Evolutionary conservation across 225 moss, liverwort and hornwort species (phyloP).

Genomic region (Antitrichia curtipendula): DNA sequence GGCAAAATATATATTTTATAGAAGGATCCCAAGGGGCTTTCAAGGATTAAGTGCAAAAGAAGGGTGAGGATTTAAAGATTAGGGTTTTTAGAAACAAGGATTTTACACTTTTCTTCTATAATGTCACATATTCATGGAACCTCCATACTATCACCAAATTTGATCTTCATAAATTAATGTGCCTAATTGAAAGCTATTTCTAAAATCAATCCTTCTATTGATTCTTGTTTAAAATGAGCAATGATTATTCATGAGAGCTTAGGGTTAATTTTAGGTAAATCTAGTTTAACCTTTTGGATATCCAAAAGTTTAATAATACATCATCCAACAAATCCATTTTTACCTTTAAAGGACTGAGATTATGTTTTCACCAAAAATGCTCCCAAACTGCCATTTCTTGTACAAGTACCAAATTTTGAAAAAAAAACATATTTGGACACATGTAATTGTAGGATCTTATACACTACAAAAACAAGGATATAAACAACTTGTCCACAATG

Average conservation of each 20-base stretch:
- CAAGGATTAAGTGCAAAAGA: background rate
- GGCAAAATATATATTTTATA: too few species aligned
- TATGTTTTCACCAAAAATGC: too few species aligned
- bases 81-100: background rate
- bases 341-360: background rate
- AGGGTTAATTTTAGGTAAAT: background rate
- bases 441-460: too few species aligned
- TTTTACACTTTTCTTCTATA: background rate
- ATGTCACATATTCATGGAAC: background rate
- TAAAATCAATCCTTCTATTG: fast-evolving
- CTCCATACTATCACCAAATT: background rate
- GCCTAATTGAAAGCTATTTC: background rate
- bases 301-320: background rate
- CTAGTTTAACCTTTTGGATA: background rate
- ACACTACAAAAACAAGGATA: too few species aligned
- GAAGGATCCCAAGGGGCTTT: too few species aligned
- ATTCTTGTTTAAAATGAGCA: background rate
- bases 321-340: background rate
- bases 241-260: background rate
- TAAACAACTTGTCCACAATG: too few species aligned
- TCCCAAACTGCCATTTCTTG: too few species aligned
- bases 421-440: too few species aligned
- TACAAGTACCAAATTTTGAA: too few species aligned
- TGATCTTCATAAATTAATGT: background rate
- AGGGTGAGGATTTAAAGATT: background rate